Percentiles rank a stretch among this genome's conserved stretches.
These are phyloP conservation scores for Euphorbia celastroides DNA, from an alignment of 441 rosid genomes.

Conservation along the genomic window DNA sequence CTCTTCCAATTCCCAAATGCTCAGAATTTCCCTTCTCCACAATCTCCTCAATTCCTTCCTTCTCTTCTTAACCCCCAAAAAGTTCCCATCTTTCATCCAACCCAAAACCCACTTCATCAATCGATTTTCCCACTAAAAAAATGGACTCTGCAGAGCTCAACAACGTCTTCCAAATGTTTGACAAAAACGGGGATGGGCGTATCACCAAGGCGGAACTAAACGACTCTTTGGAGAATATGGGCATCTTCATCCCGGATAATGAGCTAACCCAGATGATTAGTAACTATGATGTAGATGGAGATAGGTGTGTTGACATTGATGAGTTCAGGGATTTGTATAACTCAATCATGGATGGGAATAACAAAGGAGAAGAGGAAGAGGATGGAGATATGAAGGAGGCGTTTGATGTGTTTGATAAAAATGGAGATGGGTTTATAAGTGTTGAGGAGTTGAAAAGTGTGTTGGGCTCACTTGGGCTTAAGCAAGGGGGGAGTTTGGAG, in stretches of 20 bases:
- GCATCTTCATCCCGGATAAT: slow-evolving; percentile 54
- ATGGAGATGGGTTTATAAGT: slow-evolving; percentile 77
- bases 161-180: slow-evolving; percentile 69
- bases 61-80: slow-evolving; percentile 38
- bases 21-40: slow-evolving; percentile 37
- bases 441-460: slow-evolving; percentile 75
- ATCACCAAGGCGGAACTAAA: slow-evolving; percentile 55
- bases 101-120: background rate
- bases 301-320: slow-evolving; percentile 62
- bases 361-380: slow-evolving; percentile 52
- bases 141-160: slow-evolving; percentile 60
- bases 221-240: slow-evolving; percentile 59
- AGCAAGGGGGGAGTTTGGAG: slow-evolving; percentile 60
- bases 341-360: slow-evolving; percentile 48
- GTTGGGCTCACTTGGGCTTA: slow-evolving; percentile 61
- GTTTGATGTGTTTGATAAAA: slow-evolving; percentile 73
- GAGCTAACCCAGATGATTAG: slow-evolving; percentile 64
- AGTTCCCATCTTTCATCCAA: slow-evolving; percentile 26
- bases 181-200: slow-evolving; percentile 64
- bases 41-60: slow-evolving; percentile 32
- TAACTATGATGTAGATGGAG: slow-evolving; percentile 60
- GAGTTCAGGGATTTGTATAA: slow-evolving; percentile 64
- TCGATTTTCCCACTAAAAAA: slow-evolving; percentile 1
- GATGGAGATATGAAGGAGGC: slow-evolving; percentile 81
- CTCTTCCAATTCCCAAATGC: slow-evolving; percentile 15